Base-by-base conservation (phyloP, 352 stramenopile genomes). In the Globisporangium paroecandrum region DNA sequence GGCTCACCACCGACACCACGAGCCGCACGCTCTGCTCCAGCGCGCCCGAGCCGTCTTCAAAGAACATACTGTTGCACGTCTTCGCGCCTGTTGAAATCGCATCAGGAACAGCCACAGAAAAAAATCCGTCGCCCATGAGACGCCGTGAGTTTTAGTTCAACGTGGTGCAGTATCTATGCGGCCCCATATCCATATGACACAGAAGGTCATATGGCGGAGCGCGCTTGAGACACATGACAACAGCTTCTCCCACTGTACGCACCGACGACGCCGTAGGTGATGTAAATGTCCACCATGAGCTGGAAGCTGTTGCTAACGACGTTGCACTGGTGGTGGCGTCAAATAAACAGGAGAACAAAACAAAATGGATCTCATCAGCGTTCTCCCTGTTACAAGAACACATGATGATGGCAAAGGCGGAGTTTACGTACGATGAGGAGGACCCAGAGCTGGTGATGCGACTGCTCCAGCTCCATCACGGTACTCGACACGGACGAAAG, bases 31-130 rank as follows among this genome's bases (percentile, higher is more conserved):
- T 76, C 69, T 92, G 83, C 69, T 90, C 83, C 22, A 89, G 53
- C 15, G 77, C 57, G 2, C 82, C 80, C 0, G 80, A 72, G 34
- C 82, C 77, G 62, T 92, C 82, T 38, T 89, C 73, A 62, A 90
- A 90, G 67, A 92, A 92, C 69, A 92, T 80, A 57, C 78, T 87
- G 49, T 89, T 75, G 70, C 83, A 92, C 27, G 79, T 76, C 54
- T 76, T 53, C 36, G 68, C 62, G 51, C 71, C 78, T 82, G 60
- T 18, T 46, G 29, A 6, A 47, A 59, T 13, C 66, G 36, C 20
- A 54, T 24, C n/a, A n/a, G 29, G 29, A 54, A 25, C 51, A 46
- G 12, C 36, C 12, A 47, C 5, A 46, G 13, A 20, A 20, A n/a
- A 47, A 49, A 49, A 49, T 49, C 41, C 41, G 41, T 4, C 13